Evolutionary conservation across 257 asterid genomes (phyloP).

Genomic region (Rubia yunnanensis): DNA sequence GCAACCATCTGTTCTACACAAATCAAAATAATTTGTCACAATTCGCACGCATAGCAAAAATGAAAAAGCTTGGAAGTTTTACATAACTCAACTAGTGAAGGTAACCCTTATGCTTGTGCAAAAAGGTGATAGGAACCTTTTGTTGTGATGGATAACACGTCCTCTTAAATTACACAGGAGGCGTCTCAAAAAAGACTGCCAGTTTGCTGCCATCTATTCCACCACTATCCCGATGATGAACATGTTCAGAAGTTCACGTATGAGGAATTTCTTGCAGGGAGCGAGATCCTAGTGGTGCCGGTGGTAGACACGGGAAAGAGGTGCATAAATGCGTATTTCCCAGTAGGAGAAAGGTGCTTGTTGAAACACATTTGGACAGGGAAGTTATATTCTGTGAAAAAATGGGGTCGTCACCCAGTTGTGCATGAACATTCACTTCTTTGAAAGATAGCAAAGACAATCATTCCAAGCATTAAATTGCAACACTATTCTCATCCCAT

Average conservation of each 20-base stretch:
- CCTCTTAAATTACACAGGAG: slow-evolving; percentile 35
- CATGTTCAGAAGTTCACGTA: slow-evolving; percentile 49
- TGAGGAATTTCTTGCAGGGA: slow-evolving; percentile 83
- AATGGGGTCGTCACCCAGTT: too few species aligned
- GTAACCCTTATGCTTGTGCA: slow-evolving; percentile 20
- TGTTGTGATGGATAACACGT: too few species aligned
- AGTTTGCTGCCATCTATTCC: slow-evolving; percentile 82
- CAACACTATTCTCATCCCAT: too few species aligned
- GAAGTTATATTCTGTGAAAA: slow-evolving; percentile 36
- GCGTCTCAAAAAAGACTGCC: slow-evolving; percentile 83
- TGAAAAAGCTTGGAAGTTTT: slow-evolving; percentile 89
- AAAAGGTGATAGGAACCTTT: too few species aligned
- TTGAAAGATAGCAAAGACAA: too few species aligned
- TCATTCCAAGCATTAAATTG: too few species aligned
- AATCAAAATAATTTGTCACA: slow-evolving; percentile 63
- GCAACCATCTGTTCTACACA: slow-evolving; percentile 81
- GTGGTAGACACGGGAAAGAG: slow-evolving; percentile 75
- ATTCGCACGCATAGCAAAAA: slow-evolving; percentile 71
- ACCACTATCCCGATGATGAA: slow-evolving; percentile 82
- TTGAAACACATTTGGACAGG: slow-evolving; percentile 96
- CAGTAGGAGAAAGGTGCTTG: slow-evolving; percentile 44
- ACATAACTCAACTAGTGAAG: slow-evolving; percentile 79
- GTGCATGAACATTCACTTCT: too few species aligned
- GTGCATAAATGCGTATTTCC: slow-evolving; percentile 64
- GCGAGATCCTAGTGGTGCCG: slow-evolving; percentile 85